These are phyloP conservation scores for Yamadazyma buinensis DNA, from an alignment of 1,139 yeast genomes.

Conservation along the genomic window DNA sequence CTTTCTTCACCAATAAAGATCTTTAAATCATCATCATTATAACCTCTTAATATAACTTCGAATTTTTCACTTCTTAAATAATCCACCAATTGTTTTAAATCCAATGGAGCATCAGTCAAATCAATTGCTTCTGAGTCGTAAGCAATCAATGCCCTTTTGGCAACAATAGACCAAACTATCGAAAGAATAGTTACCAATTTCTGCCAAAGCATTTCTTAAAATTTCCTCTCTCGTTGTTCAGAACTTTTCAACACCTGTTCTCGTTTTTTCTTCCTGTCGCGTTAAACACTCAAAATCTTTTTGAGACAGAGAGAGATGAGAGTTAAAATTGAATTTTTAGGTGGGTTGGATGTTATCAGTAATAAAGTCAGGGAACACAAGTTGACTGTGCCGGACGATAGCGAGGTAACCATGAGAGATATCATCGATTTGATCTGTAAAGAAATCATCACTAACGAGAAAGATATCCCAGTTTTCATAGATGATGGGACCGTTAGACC, in stretches of 20 bases:
- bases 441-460: constrained; percentile 55
- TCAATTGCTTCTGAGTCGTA: constrained; percentile 28
- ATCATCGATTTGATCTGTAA: constrained; percentile 53
- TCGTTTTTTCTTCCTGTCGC: not conserved
- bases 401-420: constrained; percentile 51
- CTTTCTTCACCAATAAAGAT: constrained; percentile 26
- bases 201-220: too few species aligned
- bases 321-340: constrained; percentile 48
- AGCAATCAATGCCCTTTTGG: constrained; percentile 25
- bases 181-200: too few species aligned
- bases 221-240: too few species aligned
- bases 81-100: constrained; percentile 19
- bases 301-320: constrained; percentile 26
- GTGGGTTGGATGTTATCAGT: constrained; percentile 71
- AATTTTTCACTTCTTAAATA: constrained; percentile 17
- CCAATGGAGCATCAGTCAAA: constrained; percentile 16
- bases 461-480: constrained; percentile 69
- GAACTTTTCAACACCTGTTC: constrained; percentile 5
- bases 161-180: constrained; percentile 11
- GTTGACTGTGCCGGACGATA: constrained; percentile 39
- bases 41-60: constrained; percentile 16
- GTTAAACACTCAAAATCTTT: too few species aligned
- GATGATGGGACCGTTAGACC: constrained; percentile 84
- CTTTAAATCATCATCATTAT: constrained; percentile 23
- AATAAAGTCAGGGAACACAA: constrained; percentile 47